These are phyloP conservation scores for Annulohypoxylon moriforme DNA, from an alignment of 495 filamentous ascomycete species.

Conservation along the genomic window DNA sequence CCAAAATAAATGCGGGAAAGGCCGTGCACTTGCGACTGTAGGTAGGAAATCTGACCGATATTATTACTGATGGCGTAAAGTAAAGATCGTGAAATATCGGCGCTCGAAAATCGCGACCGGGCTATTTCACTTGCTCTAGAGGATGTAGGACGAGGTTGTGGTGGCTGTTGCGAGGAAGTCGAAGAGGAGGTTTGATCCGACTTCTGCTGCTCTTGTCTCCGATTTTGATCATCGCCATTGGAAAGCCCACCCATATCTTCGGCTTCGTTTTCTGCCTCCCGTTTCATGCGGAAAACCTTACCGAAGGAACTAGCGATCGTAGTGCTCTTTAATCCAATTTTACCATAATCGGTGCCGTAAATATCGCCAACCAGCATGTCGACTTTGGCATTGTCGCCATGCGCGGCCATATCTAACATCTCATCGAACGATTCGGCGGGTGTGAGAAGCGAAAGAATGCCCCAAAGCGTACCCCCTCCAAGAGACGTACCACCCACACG, in stretches of 20 bases:
- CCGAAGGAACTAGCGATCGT: conserved; percentile 97
- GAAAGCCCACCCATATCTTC: conserved; percentile 76
- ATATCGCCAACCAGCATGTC: conserved; percentile 99
- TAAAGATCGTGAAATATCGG: conserved; percentile 68
- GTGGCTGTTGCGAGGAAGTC: conserved; percentile 22
- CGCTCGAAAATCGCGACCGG: conserved; percentile 55
- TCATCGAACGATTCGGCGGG: conserved; percentile 93
- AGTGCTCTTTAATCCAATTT: conserved; percentile 92
- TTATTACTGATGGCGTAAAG: conserved; percentile 93
- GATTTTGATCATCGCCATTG: conserved; percentile 60
- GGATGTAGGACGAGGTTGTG: conserved; percentile 28
- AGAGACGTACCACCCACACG: conserved; percentile 95
- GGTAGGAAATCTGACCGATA: conserved; percentile 96
- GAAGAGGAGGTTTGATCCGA: conserved; percentile 10
- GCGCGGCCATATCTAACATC: conserved; percentile 93
- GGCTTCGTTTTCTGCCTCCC: conserved; percentile 75
- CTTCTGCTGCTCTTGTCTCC: conserved; percentile 28
- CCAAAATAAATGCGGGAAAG: conserved; percentile 97
- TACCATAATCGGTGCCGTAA: conserved; percentile 93
- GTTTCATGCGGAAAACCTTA: conserved; percentile 92
- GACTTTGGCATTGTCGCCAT: conserved; percentile 89
- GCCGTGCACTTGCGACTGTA: conserved; percentile 91
- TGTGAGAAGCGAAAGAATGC: conserved; percentile 87
- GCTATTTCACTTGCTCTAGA: conserved; percentile 28
- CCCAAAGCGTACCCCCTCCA: conserved; percentile 96